A percentile compares a stretch with the other conserved stretches of the same genome.
Conservation (phyloP, 2,329 filamentous ascomycete species). For the Alternaria rosae region DNA sequence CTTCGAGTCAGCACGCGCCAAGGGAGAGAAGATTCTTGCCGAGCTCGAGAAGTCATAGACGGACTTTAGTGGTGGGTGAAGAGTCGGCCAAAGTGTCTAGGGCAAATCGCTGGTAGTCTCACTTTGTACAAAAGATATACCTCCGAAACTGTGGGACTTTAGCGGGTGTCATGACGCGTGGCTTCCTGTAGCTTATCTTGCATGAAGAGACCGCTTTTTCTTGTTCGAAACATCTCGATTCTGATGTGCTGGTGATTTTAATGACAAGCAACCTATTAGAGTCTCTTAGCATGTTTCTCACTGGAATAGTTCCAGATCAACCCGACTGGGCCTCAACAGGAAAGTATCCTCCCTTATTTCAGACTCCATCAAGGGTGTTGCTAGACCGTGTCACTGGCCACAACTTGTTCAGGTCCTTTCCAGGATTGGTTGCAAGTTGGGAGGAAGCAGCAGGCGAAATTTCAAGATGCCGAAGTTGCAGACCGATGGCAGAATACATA, state of each 20-base stretch:
- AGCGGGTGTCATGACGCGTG: slow-evolving; percentile 46
- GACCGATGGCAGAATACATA: neutral
- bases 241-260: neutral
- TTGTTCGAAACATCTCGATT: slow-evolving; percentile 25
- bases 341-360: neutral
- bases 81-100: slow-evolving; percentile 43
- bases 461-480: neutral
- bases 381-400: neutral
- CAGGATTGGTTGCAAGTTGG: neutral
- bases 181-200: slow-evolving; percentile 51
- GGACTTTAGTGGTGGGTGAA: slow-evolving; percentile 40
- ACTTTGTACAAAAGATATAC: slow-evolving; percentile 51
- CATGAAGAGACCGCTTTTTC: slow-evolving; percentile 47
- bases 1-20: slow-evolving; percentile 87
- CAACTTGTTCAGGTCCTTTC: neutral
- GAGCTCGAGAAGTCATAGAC: slow-evolving; percentile 72
- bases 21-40: slow-evolving; percentile 99
- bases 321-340: neutral
- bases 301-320: neutral
- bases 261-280: neutral
- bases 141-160: slow-evolving; percentile 42
- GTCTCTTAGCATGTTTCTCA: neutral
- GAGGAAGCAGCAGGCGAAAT: neutral
- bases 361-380: neutral
- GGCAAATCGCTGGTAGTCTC: slow-evolving; percentile 43